Conservation (phyloP, 257 asterid species). For the Solanum raphanifolium region DNA sequence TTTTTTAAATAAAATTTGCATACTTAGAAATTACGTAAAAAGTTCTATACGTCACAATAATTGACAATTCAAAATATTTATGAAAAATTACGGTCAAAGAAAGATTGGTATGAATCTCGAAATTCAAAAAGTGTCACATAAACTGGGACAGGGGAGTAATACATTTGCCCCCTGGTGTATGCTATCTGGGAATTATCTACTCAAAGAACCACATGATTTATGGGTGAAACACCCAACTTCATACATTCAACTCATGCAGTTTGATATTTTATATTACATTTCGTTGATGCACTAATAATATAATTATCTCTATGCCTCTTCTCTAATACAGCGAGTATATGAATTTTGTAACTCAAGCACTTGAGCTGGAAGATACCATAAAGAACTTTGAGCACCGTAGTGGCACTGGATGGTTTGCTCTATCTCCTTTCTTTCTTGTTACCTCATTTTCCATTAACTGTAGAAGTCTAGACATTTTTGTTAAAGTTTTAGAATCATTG, state of each 20-base stretch:
- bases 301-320: background rate
- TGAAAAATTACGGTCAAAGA: background rate
- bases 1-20: background rate
- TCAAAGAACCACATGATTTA: background rate
- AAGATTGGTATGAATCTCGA: background rate
- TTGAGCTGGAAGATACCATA: slow-evolving; percentile 73
- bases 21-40: background rate
- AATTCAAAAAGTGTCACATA: background rate
- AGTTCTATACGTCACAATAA: background rate
- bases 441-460: background rate
- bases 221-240: background rate
- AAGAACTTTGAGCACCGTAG: slow-evolving; percentile 50
- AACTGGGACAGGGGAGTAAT: background rate
- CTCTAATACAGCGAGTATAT: slow-evolving; percentile 54
- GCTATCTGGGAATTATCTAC: background rate
- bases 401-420: slow-evolving; percentile 53
- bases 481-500: background rate
- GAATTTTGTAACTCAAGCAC: slow-evolving; percentile 56
- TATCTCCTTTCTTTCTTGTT: background rate
- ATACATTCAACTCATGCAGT: background rate
- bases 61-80: background rate
- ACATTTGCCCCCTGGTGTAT: background rate
- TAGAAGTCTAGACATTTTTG: background rate
- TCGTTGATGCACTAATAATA: background rate
- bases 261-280: background rate